Base-by-base conservation (phyloP, 106 monocot genomes). In the Dioscorea zingiberensis region DNA sequence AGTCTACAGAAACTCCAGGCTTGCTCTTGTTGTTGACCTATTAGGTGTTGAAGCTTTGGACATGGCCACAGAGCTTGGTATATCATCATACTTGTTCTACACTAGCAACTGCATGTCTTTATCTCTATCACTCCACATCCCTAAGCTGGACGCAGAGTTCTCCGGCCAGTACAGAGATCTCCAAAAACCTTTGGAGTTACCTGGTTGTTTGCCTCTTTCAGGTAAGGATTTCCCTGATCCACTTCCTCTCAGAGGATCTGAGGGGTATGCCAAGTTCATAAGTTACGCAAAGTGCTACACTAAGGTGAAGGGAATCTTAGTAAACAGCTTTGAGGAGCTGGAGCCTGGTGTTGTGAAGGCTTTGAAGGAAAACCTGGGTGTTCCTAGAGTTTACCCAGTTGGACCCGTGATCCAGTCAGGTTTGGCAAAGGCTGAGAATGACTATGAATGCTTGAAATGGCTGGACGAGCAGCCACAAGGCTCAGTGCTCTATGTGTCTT, bases 1-100 rank as follows among this genome's bases (percentile, higher is more conserved):
- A 2, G 62, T 14, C 23, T 10, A 18, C 48, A 62, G 54, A 13
- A 27, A 15, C 13, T 24, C 73, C 30, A 60, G 23, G 12, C 21
- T 57, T 7, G 76, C 69, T 27, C 25, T 76, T 44, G 69, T 69
- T 45, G 62, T 48, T 18, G 76, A 76, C 22, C 54, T 69, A 21
- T 64, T 76, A 21, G 56, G 49, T 12, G n/a, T 27, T 6, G 67
- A 69, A n/a, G 48, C 63, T 10, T 55, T 69, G 54, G 69, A 76
- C 27, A 54, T 64, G 17, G 76, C 76, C 25, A 9, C 24, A 13
- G 76, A 76, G 28, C 19, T 76, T 13, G 69, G 26, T 21, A 12
- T 69, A 17, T 0, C 54, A 11, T 4, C 54, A 9, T 76, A 76
- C 69, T 13, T 76, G 3, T 56, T 76, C 55, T 76, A 44, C 56